A percentile compares a stretch with the other conserved stretches of the same genome.
Conservation (phyloP, 2,329 filamentous ascomycete species). For the Claviceps monticola region DNA sequence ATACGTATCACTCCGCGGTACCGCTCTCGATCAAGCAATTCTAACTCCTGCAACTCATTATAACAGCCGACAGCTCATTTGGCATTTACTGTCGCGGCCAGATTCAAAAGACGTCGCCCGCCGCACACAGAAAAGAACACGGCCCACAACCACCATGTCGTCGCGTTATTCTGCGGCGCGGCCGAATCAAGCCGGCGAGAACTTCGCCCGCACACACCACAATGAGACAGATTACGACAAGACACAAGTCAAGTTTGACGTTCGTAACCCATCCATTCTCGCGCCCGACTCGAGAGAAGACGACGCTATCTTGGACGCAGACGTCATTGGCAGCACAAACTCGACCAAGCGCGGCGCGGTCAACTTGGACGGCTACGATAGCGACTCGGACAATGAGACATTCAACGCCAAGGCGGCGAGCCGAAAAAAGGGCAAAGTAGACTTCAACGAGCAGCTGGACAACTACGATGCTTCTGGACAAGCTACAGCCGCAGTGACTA, state of each 20-base stretch:
- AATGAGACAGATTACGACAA: conserved; percentile 34
- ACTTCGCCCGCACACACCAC: conserved; percentile 63
- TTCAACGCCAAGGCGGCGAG: conserved; percentile 63
- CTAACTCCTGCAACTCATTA: background rate
- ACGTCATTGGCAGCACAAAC: conserved; percentile 72
- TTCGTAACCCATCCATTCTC: conserved; percentile 85
- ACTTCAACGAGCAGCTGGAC: conserved; percentile 38
- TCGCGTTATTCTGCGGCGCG: conserved; percentile 35
- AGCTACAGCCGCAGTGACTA: conserved; percentile 20
- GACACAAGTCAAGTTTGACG: conserved; percentile 84
- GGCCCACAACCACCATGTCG: conserved; percentile 7
- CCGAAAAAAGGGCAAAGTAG: conserved; percentile 35
- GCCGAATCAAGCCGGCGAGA: conserved; percentile 72
- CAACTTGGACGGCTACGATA: conserved; percentile 94
- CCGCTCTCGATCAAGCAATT: background rate
- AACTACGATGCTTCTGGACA: conserved; percentile 35
- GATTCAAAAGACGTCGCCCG: background rate
- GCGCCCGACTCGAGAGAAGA: conserved; percentile 65
- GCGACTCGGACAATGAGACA: conserved; percentile 82
- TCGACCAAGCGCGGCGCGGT: conserved; percentile 84
- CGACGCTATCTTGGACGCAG: conserved; percentile 68
- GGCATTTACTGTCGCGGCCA: background rate
- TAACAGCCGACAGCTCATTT: background rate
- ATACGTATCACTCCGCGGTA: too few species aligned
- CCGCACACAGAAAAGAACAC: background rate